phyloP scores from a whole-genome alignment of 176 grass and related monocot genomes.

The Musa beccarii region DNA sequence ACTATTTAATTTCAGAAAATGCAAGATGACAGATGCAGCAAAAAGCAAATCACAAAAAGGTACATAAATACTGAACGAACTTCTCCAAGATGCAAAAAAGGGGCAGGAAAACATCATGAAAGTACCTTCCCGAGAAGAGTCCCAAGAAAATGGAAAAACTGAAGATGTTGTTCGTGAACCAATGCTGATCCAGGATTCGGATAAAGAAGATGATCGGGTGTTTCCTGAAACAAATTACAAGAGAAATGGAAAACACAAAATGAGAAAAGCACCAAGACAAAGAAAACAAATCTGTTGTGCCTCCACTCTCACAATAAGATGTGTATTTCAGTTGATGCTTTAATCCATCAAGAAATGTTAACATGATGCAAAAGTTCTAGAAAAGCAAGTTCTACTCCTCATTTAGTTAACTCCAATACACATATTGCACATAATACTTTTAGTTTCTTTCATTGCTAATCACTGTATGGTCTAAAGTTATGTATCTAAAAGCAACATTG shows the following conservation, averaged over 20 bases:
- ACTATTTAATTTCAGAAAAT: neutral
- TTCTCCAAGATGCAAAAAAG: neutral
- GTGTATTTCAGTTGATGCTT: neutral
- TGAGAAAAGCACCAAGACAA: slow-evolving; percentile 1
- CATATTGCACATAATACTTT: too few relatives aligned
- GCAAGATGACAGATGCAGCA: neutral
- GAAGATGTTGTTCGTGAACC: slow-evolving; percentile 82
- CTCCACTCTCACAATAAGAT: neutral
- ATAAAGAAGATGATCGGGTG: slow-evolving; percentile 77
- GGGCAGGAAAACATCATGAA: neutral
- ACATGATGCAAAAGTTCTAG: neutral
- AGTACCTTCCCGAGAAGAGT: slow-evolving; percentile 90
- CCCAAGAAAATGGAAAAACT: slow-evolving; percentile 96
- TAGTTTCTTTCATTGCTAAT: too few relatives aligned
- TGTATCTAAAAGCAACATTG: too few relatives aligned
- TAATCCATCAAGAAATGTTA: neutral
- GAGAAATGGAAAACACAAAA: slow-evolving; percentile 10
- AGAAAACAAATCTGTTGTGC: neutral
- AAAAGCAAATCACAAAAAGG: neutral
- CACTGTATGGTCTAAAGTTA: too few relatives aligned
- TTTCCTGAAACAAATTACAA: slow-evolving; percentile 47
- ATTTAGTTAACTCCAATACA: too few relatives aligned
- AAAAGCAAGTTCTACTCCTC: neutral
- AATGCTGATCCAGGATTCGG: slow-evolving; percentile 95
- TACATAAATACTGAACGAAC: neutral